phyloP scores from a whole-genome alignment of 1,139 yeast species.

The Saccharomycopsis phalli region DNA sequence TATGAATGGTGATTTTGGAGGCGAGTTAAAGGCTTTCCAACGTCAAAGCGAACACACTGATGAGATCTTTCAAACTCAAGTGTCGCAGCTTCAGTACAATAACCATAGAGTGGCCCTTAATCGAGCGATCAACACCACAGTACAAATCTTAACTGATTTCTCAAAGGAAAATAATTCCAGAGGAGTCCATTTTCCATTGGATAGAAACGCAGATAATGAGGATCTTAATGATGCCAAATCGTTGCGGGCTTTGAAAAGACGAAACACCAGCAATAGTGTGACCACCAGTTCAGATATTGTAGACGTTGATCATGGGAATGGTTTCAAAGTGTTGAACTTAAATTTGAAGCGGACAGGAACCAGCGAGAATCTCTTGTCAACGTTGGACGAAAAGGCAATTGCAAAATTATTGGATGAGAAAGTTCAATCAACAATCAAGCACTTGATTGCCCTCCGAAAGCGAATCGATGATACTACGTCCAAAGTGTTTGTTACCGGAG shows the following conservation, averaged over 20 bases:
- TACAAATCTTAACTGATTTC: constrained; percentile 45
- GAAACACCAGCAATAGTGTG: constrained; percentile 10
- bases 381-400: constrained; percentile 56
- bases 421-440: constrained; percentile 46
- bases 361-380: constrained; percentile 38
- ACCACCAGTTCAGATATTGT: constrained; percentile 15
- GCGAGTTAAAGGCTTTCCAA: constrained; percentile 4
- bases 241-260: constrained; percentile 18
- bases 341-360: constrained; percentile 53
- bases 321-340: constrained; percentile 51
- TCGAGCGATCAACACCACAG: constrained; percentile 50
- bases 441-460: constrained; percentile 63
- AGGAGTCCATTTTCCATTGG: constrained; percentile 59
- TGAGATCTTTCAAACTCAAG: constrained; percentile 30
- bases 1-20: constrained; percentile 8
- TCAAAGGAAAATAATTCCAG: constrained; percentile 46
- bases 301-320: constrained; percentile 23
- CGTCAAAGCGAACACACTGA: constrained; percentile 1
- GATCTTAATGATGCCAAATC: constrained; percentile 21
- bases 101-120: constrained; percentile 56
- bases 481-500: constrained; percentile 94
- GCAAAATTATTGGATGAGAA: constrained; percentile 60
- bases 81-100: constrained; percentile 63
- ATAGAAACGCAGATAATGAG: constrained; percentile 27
- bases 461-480: constrained; percentile 89